Conservation (phyloP, 306 rosid genomes). For the Datisca glomerata region DNA sequence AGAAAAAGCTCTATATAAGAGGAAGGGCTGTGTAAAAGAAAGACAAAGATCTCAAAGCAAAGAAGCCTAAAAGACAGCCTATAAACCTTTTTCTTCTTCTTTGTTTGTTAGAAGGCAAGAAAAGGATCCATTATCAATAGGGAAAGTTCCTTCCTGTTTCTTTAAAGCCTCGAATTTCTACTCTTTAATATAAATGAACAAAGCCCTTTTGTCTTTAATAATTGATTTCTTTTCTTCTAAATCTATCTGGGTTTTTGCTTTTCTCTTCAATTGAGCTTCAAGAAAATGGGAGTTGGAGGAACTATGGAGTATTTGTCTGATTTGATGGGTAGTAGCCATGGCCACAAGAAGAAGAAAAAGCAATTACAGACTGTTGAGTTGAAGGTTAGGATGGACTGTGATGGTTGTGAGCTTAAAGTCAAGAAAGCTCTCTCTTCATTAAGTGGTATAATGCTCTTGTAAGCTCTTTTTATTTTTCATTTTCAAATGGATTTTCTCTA, state of each 20-base stretch:
- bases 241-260: conserved; percentile 2
- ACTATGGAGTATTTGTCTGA: conserved; percentile 84
- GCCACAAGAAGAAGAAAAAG: conserved; percentile 68
- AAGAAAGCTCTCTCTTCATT: conserved; percentile 77
- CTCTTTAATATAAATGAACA: not conserved
- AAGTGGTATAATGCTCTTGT: conserved; percentile 40
- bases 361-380: conserved; percentile 79
- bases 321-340: conserved; percentile 47
- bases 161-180: conserved; percentile 17
- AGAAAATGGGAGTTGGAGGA: conserved; percentile 87
- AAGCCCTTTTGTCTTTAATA: conserved; percentile 11
- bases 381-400: conserved; percentile 96
- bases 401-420: conserved; percentile 96
- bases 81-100: conserved; percentile 13
- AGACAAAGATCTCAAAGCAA: conserved; percentile 21
- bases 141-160: conserved; percentile 39
- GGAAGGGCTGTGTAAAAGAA: conserved; percentile 18
- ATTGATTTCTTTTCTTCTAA: not conserved
- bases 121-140: conserved; percentile 27
- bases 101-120: conserved; percentile 38
- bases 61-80: conserved; percentile 24
- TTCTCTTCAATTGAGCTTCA: no score
- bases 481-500: not conserved
- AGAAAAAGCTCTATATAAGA: conserved; percentile 59
- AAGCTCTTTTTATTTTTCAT: not conserved